Base-by-base conservation (phyloP, 2,329 filamentous ascomycete genomes). In the Ceratocystis eucalypticola region DNA sequence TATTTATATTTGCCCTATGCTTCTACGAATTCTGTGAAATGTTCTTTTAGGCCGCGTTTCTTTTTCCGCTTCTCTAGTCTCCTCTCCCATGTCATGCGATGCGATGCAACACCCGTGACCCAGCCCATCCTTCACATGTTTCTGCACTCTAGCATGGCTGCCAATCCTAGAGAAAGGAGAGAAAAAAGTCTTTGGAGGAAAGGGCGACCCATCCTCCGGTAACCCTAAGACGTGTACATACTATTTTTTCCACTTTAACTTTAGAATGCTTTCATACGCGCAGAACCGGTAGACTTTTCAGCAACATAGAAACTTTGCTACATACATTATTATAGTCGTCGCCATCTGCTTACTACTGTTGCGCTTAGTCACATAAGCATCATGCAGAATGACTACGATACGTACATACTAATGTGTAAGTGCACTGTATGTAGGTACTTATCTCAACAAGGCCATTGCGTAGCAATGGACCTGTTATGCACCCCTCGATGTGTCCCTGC, bases 51-150 rank as follows among this genome's bases (percentile, higher is more conserved):
- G 53, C 53, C 12, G 25, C 33, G 53, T 59, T 59, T 59, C 53
- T 30, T 6, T 30, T 30, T 33, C 33, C 28, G 6, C 53, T 33
- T 17, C n/a, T 3, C 6, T 25, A n/a, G 15, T 20, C 17, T 25
- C 50, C 50, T 7, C 53, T 59, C 53, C 53, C 53, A 59, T 59
- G 53, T 33, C 53, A 59, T 59, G 53, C 53, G 25, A 33, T 33
- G 25, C 22, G 53, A 59, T 59, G 28, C 53, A 59, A 59, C 53
- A 25, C 53, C 28, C 53, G 25, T 37, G 53, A 59, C 37, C 37
- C 37, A 41, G 10, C 37, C 10, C 37, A 12, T 41, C 37, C 37
- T 41, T 41, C 10, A 41, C 37, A 41, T 12, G 4, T 41, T 8
- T 41, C 37, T 41, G 10, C 37, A 12, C 37, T 41, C 37, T 41